Base-by-base conservation (phyloP, 2,329 filamentous ascomycete genomes). In the Claviceps quebecensis region DNA sequence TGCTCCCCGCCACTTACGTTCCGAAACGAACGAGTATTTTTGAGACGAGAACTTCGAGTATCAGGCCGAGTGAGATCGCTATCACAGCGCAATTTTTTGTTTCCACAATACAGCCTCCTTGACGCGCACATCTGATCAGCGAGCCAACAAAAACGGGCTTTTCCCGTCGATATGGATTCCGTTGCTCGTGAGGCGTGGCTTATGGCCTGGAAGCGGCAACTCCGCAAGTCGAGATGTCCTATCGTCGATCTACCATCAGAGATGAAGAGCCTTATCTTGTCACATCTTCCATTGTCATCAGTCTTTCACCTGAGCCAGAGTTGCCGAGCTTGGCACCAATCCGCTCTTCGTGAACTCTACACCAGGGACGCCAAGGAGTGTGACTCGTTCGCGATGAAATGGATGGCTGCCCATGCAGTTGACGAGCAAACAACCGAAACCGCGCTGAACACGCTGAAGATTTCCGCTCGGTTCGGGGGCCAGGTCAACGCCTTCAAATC, bases 151-250 rank as follows among this genome's bases (percentile, higher is more conserved):
- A 19, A 36, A 47, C 17, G 4, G 34, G 13, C 45, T 17, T 3
- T 9, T 22, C 13, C 22, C 3, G 26, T 14, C 39, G 43, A 14
- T 5, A 54, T 75, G 75, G 49, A 76, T 73, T 1, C 80, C 16
- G 13, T 3, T 17, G 17, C n/a, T 5, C 6, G 4, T 4, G 13
- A 36, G 16, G 8, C 16, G n/a, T 49, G 19, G 16, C 8, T 49
- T 6, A 7, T 9, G 16, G 39, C 2, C 7, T 49, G 48, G 39
- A 13, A 23, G 9, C 3, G 7, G 14, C 48, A 45, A n/a, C 17
- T 38, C 29, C 34, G 23, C 9, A 40, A 5, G 17, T 41, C 29
- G 7, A 23, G 7, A 19, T 11, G 9, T 6, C 23, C n/a, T 22
- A 7, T 45, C 8, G 1, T 7, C 41, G 7, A 13, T 9, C 2